These are phyloP conservation scores for Purpureocillium lavendulum DNA, from an alignment of 2,329 filamentous ascomycete species.

Conservation along the genomic window DNA sequence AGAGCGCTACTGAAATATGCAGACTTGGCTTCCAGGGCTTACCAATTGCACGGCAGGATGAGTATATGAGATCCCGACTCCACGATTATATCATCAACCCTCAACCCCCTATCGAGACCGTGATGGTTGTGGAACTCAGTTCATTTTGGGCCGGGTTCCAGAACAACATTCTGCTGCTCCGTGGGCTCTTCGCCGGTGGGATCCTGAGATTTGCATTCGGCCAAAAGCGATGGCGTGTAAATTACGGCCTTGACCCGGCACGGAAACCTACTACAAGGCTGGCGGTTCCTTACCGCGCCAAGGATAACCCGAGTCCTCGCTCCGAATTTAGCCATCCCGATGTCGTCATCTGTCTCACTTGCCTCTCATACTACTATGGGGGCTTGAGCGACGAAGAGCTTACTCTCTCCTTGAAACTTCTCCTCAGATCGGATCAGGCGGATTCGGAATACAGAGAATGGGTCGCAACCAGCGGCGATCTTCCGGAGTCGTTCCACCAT, in stretches of 20 bases:
- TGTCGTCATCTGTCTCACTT: slow-evolving; percentile 43
- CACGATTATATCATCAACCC: slow-evolving; percentile 14
- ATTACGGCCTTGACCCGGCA: slow-evolving; percentile 44
- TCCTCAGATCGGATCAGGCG: slow-evolving; percentile 42
- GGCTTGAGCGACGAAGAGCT: slow-evolving; percentile 44
- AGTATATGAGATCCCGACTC: slow-evolving; percentile 19
- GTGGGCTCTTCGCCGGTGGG: slow-evolving; percentile 45
- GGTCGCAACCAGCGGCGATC: slow-evolving; percentile 17
- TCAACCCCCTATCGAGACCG: slow-evolving; percentile 24
- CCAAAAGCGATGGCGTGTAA: slow-evolving; percentile 52
- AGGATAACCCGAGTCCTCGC: slow-evolving; percentile 41
- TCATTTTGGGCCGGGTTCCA: slow-evolving; percentile 26
- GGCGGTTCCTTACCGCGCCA: slow-evolving; percentile 49
- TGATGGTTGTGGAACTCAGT: slow-evolving; percentile 21
- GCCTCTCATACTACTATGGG: slow-evolving; percentile 42
- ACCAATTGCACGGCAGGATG: slow-evolving; percentile 25
- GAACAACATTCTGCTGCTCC: slow-evolving; percentile 32
- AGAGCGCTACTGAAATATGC: slow-evolving; percentile 32
- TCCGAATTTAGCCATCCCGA: slow-evolving; percentile 57
- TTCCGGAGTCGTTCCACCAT: slow-evolving; percentile 30
- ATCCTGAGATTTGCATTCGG: slow-evolving; percentile 42
- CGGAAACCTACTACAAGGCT: slow-evolving; percentile 33
- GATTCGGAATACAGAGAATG: slow-evolving; percentile 39
- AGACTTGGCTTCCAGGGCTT: slow-evolving; percentile 28
- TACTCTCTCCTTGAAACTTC: slow-evolving; percentile 30